These are phyloP conservation scores for Gossypium longicalyx DNA, from an alignment of 345 rosid genomes.

Conservation along the genomic window DNA sequence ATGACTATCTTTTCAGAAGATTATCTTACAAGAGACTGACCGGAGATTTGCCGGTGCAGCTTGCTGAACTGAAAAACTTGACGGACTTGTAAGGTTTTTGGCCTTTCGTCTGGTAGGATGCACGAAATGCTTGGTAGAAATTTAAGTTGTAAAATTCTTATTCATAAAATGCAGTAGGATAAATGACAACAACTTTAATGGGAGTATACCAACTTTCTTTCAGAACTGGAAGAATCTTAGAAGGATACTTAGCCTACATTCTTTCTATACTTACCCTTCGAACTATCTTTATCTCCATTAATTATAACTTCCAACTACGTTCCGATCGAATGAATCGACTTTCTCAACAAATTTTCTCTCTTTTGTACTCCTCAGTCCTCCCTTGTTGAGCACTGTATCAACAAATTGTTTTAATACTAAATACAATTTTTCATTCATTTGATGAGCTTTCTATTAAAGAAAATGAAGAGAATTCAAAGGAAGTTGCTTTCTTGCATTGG, in stretches of 20 bases:
- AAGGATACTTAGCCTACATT: constrained; percentile 14
- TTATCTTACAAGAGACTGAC: constrained; percentile 40
- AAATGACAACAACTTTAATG: constrained; percentile 67
- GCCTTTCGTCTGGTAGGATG: neutral
- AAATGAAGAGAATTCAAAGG: constrained; percentile 23
- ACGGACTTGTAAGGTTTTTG: constrained; percentile 31
- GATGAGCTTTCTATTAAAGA: constrained; percentile 29
- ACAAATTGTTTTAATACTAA: constrained; percentile 19
- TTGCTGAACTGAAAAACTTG: constrained; percentile 33
- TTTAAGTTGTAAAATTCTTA: neutral
- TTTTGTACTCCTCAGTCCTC: too few relatives aligned
- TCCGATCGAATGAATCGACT: too few relatives aligned
- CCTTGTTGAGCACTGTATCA: too few relatives aligned
- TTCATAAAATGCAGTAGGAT: constrained; percentile 48
- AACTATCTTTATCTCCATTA: too few relatives aligned
- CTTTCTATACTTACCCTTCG: too few relatives aligned
- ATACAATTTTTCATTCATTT: constrained; percentile 24
- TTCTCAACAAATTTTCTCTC: too few relatives aligned
- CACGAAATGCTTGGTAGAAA: neutral
- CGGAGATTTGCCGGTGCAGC: constrained; percentile 38
- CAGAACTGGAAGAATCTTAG: constrained; percentile 50
- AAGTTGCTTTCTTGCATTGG: constrained; percentile 24
- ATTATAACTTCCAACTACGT: too few relatives aligned
- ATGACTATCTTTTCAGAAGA: constrained; percentile 23
- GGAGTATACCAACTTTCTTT: constrained; percentile 58